Conservation (phyloP, 2,329 filamentous ascomycete genomes). For the Xylariaceae sp. region DNA sequence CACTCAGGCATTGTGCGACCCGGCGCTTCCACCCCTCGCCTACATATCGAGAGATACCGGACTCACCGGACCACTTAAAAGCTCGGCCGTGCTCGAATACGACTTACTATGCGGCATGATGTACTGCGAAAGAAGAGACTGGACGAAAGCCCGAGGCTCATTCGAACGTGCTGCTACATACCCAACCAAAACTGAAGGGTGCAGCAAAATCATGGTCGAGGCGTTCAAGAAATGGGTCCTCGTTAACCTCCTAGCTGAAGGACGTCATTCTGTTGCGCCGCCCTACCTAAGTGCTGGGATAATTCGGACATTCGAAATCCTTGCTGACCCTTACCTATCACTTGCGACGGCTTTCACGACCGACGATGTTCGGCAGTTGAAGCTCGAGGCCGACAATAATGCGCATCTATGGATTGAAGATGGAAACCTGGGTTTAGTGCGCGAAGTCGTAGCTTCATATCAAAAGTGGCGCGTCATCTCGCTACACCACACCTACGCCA, state of each 20-base stretch:
- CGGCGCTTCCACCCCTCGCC: conserved; percentile 39
- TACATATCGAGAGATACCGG: conserved; percentile 57
- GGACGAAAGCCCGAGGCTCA: conserved; percentile 56
- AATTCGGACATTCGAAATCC: conserved; percentile 42
- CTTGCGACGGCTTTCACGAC: conserved; percentile 64
- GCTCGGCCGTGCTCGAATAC: conserved; percentile 58
- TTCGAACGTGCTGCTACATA: conserved; percentile 62
- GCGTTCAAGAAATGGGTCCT: conserved; percentile 91
- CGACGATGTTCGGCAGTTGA: conserved; percentile 49
- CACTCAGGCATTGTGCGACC: conserved; percentile 41
- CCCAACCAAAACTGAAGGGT: conserved; percentile 55
- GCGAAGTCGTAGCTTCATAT: conserved; percentile 64
- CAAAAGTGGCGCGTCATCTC: conserved; percentile 70
- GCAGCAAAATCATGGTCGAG: conserved; percentile 76
- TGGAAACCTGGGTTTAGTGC: conserved; percentile 65
- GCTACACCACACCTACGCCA: conserved; percentile 65
- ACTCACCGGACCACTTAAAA: conserved; percentile 50
- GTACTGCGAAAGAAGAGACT: conserved; percentile 55
- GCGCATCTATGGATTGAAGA: conserved; percentile 60
- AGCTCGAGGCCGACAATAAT: conserved; percentile 57
- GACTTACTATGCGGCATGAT: conserved; percentile 60
- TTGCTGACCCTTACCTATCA: conserved; percentile 64
- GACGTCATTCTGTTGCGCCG: conserved; percentile 52
- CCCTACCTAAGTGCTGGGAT: conserved; percentile 44
- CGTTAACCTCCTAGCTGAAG: conserved; percentile 64